A percentile compares a stretch with the other conserved stretches of the same genome.
phyloP scores from a whole-genome alignment of 176 grass and related monocot genomes.

The Phyllostachys edulis region DNA sequence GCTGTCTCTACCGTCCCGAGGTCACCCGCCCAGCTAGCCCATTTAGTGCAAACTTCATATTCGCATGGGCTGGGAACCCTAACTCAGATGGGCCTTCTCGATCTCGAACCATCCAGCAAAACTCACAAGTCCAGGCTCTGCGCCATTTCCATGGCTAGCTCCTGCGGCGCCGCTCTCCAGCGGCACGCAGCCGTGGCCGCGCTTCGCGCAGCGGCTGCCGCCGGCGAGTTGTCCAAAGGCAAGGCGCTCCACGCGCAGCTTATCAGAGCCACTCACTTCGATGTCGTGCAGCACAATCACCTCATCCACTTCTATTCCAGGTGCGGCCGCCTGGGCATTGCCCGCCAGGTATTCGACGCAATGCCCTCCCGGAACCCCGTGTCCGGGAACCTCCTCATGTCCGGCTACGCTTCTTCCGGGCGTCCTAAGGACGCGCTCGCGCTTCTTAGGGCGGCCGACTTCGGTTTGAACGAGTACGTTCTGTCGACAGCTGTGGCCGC shows the following conservation, averaged over 20 bases:
- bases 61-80: background rate
- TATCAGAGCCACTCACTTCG: slow-evolving; percentile 34
- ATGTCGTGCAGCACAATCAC: slow-evolving; percentile 58
- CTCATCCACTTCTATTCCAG: slow-evolving; percentile 53
- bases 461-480: slow-evolving; percentile 64
- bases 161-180: slow-evolving; percentile 38
- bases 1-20: background rate
- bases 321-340: slow-evolving; percentile 41
- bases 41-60: background rate
- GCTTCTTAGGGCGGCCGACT: slow-evolving; percentile 50
- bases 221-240: slow-evolving; percentile 29
- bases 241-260: slow-evolving; percentile 50
- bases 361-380: slow-evolving; percentile 59
- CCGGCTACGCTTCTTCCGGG: slow-evolving; percentile 56
- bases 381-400: slow-evolving; percentile 58
- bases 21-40: background rate
- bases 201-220: slow-evolving; percentile 35
- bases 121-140: background rate
- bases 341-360: slow-evolving; percentile 57
- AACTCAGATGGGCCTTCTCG: background rate
- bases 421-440: slow-evolving; percentile 39
- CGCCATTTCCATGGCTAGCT: slow-evolving; percentile 30
- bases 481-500: slow-evolving; percentile 38
- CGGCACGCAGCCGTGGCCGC: slow-evolving; percentile 38
- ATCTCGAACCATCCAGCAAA: background rate